Evolutionary conservation across 2,329 filamentous ascomycete species (phyloP).

Genomic region (Hirsutella minnesotensis): DNA sequence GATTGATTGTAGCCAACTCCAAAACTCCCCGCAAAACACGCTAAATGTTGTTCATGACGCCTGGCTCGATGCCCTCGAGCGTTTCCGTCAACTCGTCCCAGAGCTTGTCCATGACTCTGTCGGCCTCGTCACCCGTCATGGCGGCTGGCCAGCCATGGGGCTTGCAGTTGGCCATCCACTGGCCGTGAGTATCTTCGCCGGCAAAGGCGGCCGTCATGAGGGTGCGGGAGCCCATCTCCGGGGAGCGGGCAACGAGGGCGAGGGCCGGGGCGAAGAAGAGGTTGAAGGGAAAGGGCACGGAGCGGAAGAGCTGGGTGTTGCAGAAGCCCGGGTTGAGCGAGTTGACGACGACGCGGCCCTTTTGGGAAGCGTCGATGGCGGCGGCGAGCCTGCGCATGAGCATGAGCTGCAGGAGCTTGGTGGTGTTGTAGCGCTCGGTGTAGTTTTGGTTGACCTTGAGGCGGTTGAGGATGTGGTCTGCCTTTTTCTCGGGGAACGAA

Average conservation of each 20-base stretch:
- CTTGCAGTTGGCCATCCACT: slow-evolving; percentile 24
- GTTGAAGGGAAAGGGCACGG: slow-evolving; percentile 16
- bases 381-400: slow-evolving; percentile 20
- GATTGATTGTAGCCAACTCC: too few species aligned
- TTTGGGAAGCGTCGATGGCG: slow-evolving; percentile 15
- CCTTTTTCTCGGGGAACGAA: slow-evolving; percentile 19
- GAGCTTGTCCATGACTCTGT: slow-evolving; percentile 20
- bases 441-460: slow-evolving; percentile 14
- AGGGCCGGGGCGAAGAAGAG: slow-evolving; percentile 7
- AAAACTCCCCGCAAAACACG: too few species aligned
- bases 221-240: slow-evolving; percentile 27
- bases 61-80: slow-evolving; percentile 29
- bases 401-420: slow-evolving; percentile 20
- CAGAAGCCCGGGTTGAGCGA: slow-evolving; percentile 28
- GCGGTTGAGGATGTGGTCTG: slow-evolving; percentile 18
- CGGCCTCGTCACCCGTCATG: slow-evolving; percentile 23
- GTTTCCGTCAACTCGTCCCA: slow-evolving; percentile 30
- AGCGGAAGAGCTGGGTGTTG: slow-evolving; percentile 25
- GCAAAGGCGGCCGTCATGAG: slow-evolving; percentile 24
- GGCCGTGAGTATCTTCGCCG: slow-evolving; percentile 26
- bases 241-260: slow-evolving; percentile 19
- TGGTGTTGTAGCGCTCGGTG: slow-evolving; percentile 14
- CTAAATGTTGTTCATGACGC: slow-evolving; percentile 22
- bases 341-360: slow-evolving; percentile 25
- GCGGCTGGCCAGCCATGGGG: slow-evolving; percentile 11